Percentiles rank a stretch among this genome's conserved stretches.
Evolutionary conservation across 139 green algal species (phyloP).

Genomic region (Chlamydomonas sp.): DNA sequence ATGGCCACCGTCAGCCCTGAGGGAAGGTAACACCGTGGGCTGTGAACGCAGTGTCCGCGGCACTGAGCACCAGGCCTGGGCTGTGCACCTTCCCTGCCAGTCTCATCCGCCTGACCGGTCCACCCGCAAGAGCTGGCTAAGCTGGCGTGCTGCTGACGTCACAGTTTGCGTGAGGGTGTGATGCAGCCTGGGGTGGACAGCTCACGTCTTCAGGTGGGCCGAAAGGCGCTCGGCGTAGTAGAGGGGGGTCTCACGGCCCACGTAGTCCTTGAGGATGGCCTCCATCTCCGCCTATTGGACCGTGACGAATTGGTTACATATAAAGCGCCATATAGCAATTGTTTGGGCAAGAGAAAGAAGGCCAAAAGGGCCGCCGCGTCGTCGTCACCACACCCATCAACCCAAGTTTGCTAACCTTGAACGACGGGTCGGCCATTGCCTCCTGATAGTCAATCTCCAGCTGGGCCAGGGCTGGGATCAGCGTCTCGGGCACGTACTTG

Average conservation of each 20-base stretch:
- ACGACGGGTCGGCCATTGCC: slow-evolving; percentile 73
- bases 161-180: too few relatives aligned
- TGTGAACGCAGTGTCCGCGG: too few relatives aligned
- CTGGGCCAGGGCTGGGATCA: slow-evolving; percentile 91
- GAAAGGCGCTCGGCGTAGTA: slow-evolving; percentile 96
- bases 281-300: slow-evolving; percentile 86
- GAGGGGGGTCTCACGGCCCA: slow-evolving; percentile 92
- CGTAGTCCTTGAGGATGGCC: slow-evolving; percentile 94
- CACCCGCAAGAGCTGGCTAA: too few relatives aligned
- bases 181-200: too few relatives aligned
- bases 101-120: too few relatives aligned
- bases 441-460: slow-evolving; percentile 87
- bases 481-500: slow-evolving; percentile 98
- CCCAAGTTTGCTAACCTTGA: slow-evolving; percentile 62
- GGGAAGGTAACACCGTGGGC: neutral
- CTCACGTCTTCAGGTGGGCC: slow-evolving; percentile 78
- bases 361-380: too few relatives aligned
- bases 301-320: neutral
- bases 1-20: slow-evolving; percentile 61
- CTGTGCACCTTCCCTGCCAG: too few relatives aligned
- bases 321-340: neutral
- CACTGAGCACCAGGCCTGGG: too few relatives aligned
- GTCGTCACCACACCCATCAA: neutral
- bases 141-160: too few relatives aligned
- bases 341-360: too few relatives aligned